A percentile compares a stretch with the other conserved stretches of the same genome.
phyloP scores from a whole-genome alignment of 805 yeast genomes.

The Isabelozyma gotoi region DNA sequence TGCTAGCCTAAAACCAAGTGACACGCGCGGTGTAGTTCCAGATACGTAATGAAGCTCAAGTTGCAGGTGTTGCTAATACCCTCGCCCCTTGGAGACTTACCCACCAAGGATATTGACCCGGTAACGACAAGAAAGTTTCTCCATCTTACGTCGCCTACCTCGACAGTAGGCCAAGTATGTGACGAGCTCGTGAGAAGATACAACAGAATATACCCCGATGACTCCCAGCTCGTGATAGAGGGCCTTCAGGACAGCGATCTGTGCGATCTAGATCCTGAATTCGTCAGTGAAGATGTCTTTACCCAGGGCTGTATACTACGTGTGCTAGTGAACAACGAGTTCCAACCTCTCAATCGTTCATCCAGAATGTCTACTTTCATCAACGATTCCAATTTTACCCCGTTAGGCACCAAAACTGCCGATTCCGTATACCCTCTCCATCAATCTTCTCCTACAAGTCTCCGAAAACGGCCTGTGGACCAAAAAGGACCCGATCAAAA shows the following conservation, averaged over 20 bases:
- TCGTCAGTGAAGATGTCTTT: constrained; percentile 62
- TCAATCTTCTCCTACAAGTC: neutral
- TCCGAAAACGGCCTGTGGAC: neutral
- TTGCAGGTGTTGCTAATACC: constrained; percentile 38
- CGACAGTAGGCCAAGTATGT: constrained; percentile 49
- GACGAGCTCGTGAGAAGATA: constrained; percentile 57
- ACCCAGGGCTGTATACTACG: constrained; percentile 33
- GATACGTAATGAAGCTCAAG: constrained; percentile 21
- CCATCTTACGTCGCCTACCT: constrained; percentile 54
- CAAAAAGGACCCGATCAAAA: neutral
- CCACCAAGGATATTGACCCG: constrained; percentile 19
- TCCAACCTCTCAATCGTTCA: constrained; percentile 7
- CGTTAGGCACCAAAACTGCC: neutral
- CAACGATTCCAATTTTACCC: neutral
- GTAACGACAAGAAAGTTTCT: constrained; percentile 52
- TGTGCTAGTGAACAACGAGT: constrained; percentile 29
- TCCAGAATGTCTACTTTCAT: neutral
- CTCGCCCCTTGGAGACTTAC: constrained; percentile 14
- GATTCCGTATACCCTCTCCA: neutral
- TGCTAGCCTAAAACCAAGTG: too few relatives aligned
- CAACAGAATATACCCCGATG: constrained; percentile 63
- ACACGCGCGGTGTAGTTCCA: constrained; percentile 10
- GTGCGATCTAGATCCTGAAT: constrained; percentile 83
- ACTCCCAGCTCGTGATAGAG: constrained; percentile 52
- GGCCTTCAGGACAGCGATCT: constrained; percentile 64